Percentiles rank a stretch among this genome's conserved stretches.
phyloP scores from a whole-genome alignment of 2,329 filamentous ascomycete genomes.

The Cadophora malorum region DNA sequence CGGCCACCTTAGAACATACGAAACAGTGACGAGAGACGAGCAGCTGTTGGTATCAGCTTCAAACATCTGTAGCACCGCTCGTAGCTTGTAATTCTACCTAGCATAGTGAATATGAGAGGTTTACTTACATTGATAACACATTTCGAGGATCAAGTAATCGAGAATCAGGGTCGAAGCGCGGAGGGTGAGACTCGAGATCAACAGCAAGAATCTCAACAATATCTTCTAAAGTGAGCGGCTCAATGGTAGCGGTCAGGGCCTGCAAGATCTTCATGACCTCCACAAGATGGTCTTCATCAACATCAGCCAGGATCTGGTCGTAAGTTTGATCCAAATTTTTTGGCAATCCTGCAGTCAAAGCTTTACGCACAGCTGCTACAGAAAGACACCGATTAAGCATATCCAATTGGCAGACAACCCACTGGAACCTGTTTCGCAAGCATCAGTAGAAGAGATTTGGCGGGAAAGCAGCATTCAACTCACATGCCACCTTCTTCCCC shows the following conservation, averaged over 20 bases:
- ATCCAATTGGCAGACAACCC: conserved; percentile 47
- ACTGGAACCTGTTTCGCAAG: conserved; percentile 45
- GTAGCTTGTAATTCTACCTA: no score
- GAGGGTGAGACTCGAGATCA: conserved; percentile 35
- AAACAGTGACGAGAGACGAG: conserved; percentile 31
- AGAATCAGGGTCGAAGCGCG: conserved; percentile 45
- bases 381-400: conserved; percentile 38
- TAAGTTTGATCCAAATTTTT: conserved; percentile 47
- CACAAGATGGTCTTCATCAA: conserved; percentile 32
- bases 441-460: background rate
- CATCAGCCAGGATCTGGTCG: conserved; percentile 43
- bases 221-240: conserved; percentile 39
- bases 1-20: conserved; percentile 15
- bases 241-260: conserved; percentile 36
- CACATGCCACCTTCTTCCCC: conserved; percentile 45
- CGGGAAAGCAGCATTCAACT: conserved; percentile 21
- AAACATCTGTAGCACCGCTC: background rate
- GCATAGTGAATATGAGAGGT: no score
- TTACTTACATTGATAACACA: conserved; percentile 19
- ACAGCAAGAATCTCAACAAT: conserved; percentile 43
- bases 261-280: conserved; percentile 38
- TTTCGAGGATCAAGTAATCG: conserved; percentile 46
- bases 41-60: conserved; percentile 26
- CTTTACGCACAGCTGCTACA: conserved; percentile 37
- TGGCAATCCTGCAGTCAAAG: conserved; percentile 44